Base-by-base conservation (phyloP, 2,329 filamentous ascomycete species). In the Phaeomoniella chlamydospora region DNA sequence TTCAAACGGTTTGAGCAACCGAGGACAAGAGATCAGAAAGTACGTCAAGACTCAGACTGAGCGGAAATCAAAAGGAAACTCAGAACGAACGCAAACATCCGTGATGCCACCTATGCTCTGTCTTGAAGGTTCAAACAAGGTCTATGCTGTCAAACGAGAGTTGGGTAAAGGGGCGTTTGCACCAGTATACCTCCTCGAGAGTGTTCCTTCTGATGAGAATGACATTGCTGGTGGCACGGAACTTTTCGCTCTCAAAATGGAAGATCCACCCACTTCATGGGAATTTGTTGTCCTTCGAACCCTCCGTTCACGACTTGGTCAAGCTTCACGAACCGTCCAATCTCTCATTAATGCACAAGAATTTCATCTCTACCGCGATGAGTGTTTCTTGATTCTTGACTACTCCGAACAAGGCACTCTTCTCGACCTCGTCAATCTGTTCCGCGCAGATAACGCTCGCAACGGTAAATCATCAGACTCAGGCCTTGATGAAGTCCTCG, bases 211-310 rank as follows among this genome's bases (percentile, higher is more conserved):
- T 0, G 30, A 12, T 18, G 32, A 34, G 18, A 18, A 34, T 18
- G 14, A 12, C 18, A 13, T 10, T 17, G 13, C 16, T n/a, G 32
- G 18, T 18, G 15, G 9, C 13, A 18, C 4, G 9, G 11, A 34
- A 9, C 67, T 90, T 3, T 86, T 94, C 56, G 90, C 90, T 2
- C 68, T 98, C 47, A 98, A 98, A 59, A 87, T 94, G 75, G 90
- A 98, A 59, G 73, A 80, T 18, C 85, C 87, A 1, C 83, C 88
- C 0, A 80, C 77, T 3, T 70, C 82, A 0, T 98, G 90, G 90
- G 90, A 98, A 53, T 98, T 96, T 52, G 82, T 94, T 59, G 92
- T 98, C 57, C 85, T 96, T 64, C 79, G 84, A 2, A 73, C 85
- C 37, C 76, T 82, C 2, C 83, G 88, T 43, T 65, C 72, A 15